A percentile compares a stretch with the other conserved stretches of the same genome.
These are phyloP conservation scores for Elasticomyces elasticus DNA, from an alignment of 495 filamentous ascomycete genomes.

Conservation along the genomic window DNA sequence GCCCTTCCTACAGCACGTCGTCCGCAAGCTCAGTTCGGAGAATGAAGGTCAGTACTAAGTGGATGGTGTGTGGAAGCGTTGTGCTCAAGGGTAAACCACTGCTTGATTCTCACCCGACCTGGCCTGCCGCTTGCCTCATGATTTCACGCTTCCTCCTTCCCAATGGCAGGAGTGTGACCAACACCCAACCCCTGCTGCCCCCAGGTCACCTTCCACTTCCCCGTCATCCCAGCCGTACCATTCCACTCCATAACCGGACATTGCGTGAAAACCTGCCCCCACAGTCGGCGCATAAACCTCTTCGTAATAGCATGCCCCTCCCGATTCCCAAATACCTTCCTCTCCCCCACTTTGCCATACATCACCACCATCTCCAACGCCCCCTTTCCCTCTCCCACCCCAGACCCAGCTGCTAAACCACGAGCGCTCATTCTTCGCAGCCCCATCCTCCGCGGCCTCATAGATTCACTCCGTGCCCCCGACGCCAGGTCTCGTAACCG, in stretches of 20 bases:
- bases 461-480: slow-evolving; percentile 38
- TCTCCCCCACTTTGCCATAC: slow-evolving; percentile 28
- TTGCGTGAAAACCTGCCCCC: slow-evolving; percentile 35
- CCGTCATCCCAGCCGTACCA: slow-evolving; percentile 8
- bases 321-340: slow-evolving; percentile 29
- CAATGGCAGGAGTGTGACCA: not conserved
- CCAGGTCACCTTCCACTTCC: slow-evolving; percentile 26
- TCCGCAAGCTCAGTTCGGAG: no score
- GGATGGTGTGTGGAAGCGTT: no score
- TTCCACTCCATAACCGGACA: slow-evolving; percentile 33
- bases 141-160: not conserved
- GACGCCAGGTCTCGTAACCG: slow-evolving; percentile 47
- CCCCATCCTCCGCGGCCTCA: slow-evolving; percentile 28
- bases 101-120: no score
- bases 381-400: no score
- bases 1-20: no score
- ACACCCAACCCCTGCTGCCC: slow-evolving; percentile 9
- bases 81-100: no score
- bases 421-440: no score
- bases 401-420: no score
- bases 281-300: slow-evolving; percentile 39
- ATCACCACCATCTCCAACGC: slow-evolving; percentile 12
- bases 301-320: slow-evolving; percentile 36
- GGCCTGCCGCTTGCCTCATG: no score
- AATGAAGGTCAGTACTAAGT: no score